Percentiles rank a stretch among this genome's conserved stretches.
Conservation (phyloP, 306 rosid species). For the Pyrus pyrifolia region DNA sequence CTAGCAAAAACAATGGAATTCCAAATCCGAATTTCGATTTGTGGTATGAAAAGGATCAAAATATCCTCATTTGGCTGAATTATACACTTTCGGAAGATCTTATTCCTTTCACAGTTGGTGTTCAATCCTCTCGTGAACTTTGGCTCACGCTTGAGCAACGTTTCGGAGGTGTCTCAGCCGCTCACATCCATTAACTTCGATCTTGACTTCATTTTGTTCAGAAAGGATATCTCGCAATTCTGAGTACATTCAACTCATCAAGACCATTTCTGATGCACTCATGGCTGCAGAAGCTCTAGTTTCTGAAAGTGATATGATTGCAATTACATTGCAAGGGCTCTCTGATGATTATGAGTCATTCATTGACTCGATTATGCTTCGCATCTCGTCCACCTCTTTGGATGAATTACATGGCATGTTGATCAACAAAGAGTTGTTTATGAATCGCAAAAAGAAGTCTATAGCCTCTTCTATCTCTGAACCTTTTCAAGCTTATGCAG, state of each 20-base stretch:
- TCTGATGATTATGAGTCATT: background rate
- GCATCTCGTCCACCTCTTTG: background rate
- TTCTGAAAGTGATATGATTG: background rate
- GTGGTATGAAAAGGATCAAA: too few species aligned
- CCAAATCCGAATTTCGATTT: too few species aligned
- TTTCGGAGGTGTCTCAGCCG: background rate
- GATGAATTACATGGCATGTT: background rate
- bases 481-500: background rate
- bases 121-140: background rate
- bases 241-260: too few species aligned
- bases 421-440: background rate
- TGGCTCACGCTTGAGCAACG: background rate
- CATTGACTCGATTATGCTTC: background rate
- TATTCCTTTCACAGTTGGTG: background rate
- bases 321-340: accelerated
- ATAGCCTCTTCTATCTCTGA: too few species aligned
- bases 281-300: background rate
- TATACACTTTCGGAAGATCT: too few species aligned
- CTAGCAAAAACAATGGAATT: too few species aligned
- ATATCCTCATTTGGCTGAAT: too few species aligned
- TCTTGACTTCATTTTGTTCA: background rate
- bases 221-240: accelerated
- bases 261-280: background rate
- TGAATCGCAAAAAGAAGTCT: background rate
- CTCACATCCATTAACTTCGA: background rate